Base-by-base conservation (phyloP, 352 stramenopile species). In the Pythium dissotocum region DNA sequence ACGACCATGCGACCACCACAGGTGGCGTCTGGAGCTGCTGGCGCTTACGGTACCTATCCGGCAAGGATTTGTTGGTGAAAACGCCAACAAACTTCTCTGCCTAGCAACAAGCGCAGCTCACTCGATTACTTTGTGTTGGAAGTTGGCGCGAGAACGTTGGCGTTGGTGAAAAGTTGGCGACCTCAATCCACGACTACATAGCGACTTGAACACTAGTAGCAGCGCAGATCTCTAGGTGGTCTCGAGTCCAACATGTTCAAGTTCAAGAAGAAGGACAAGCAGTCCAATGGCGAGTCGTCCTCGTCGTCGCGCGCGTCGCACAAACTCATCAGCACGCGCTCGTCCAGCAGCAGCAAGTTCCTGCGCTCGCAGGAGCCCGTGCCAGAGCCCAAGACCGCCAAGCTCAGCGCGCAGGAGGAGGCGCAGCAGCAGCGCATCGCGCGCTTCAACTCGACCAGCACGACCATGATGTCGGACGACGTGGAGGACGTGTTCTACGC, bases 401-500 rank as follows among this genome's bases (percentile, higher is more conserved):
- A 58, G 14, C 38, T 30, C 35, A 49, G n/a, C 33, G 58, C 64
- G 48, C 53, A 52, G 21, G 65, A 72, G 14, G 52, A 67, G 32
- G 49, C 57, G 18, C 64, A 70, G 63, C 52, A 61, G 48, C 30
- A 58, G n/a, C 68, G 68, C 40, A 24, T 35, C 13, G 52, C 38
- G 58, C 68, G 68, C 21, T 70, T 70, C 62, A 67, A 70, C 58
- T 70, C 68, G 49, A 75, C 61, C 4, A 65, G 36, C 49, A 67
- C 68, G 42, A 75, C 68, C 57, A 75, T 75, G 68, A 63, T 88
- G 32, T 73, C 85, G 42, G 85, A 93, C 62, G 82, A 93, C 68
- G 83, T 88, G 21, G 85, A 93, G 30, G 85, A 90, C 28, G 75
- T 86, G 48, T 90, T 88, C 53, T 91, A 89, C 60, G 40, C 35